Evolutionary conservation across 163 green algal genomes (phyloP), one percentile per base, ranked within the genome.

Genomic region (Volvox carteri): DNA sequence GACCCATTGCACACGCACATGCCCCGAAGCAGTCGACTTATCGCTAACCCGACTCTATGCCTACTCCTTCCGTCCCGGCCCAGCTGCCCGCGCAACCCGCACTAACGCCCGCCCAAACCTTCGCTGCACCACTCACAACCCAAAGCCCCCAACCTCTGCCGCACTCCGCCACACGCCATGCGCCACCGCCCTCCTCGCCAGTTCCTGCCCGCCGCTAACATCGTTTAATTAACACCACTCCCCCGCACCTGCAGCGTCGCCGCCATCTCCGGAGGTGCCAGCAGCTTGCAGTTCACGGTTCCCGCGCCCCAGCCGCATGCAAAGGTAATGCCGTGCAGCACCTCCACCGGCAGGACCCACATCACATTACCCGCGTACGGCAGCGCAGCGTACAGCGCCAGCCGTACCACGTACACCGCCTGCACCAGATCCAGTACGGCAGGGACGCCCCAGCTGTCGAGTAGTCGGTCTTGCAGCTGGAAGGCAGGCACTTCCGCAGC

Each of bases 251-350:
- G 93, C 65, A 93, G 68, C 0, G 93, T 96, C 44, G 92, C 91
- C 19, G 89, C 86, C 44, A 95, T 78, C 44, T 87, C 85, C 4
- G 79, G 77, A 1, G 94, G 93, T 28, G 93, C 88, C 50, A 95
- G 90, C 46, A 70, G 67, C 80, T 92, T 90, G 79, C 90, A 91
- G 75, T 95, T 91, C n/a, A 94, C 90, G 30, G 79, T 93, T 21
- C 92, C 94, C 2, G 91, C 91, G 11, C 81, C 90, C 91, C 91
- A 96, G 46, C 91, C 90, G 67, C 90, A 88, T 9, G 86, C 93
- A 90, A 96, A 96, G 35, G 94, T 96, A 25, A 93, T 21, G 28
- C 90, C 93, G 44, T 96, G 93, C 39, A 96, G 90, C 58, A 95
- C 73, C 89, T 96, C 94, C 0, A 93, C 39, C 0, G 87, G 88